Evolutionary conservation across 177 flowering plant species (phyloP).

Genomic region (Vitis hybrid): DNA sequence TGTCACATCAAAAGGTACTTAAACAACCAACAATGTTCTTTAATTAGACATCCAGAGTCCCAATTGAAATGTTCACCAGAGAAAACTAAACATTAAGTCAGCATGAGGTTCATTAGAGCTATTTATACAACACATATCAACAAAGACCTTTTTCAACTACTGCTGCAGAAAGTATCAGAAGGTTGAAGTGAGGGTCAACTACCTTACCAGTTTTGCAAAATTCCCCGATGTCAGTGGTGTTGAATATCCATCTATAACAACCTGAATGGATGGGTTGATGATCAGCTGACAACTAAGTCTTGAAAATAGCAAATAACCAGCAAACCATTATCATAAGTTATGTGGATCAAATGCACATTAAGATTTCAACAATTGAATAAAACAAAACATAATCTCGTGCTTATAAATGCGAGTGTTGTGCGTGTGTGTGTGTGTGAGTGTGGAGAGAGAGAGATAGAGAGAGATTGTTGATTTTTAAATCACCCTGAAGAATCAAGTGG

Average conservation of each 20-base stretch:
- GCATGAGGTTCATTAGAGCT: too few relatives aligned
- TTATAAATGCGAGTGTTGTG: background rate
- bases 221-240: constrained; percentile 95
- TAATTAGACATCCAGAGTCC: too few relatives aligned
- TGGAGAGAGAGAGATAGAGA: too few relatives aligned
- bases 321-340: background rate
- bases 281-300: constrained; percentile 1
- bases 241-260: constrained; percentile 92
- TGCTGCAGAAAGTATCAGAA: background rate
- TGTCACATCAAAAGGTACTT: too few relatives aligned
- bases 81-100: too few relatives aligned
- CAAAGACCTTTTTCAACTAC: too few relatives aligned
- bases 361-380: background rate
- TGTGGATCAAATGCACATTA: background rate
- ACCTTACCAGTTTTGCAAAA: constrained; percentile 96
- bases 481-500: background rate
- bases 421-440: too few relatives aligned
- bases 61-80: too few relatives aligned
- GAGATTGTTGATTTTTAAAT: background rate
- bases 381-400: background rate
- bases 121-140: too few relatives aligned
- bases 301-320: background rate
- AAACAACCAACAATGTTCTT: too few relatives aligned
- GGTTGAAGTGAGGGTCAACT: constrained; percentile 41
- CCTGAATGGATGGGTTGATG: constrained; percentile 41